Evolutionary conservation across 345 rosid genomes (phyloP).

Genomic region (Excoecaria agallocha): DNA sequence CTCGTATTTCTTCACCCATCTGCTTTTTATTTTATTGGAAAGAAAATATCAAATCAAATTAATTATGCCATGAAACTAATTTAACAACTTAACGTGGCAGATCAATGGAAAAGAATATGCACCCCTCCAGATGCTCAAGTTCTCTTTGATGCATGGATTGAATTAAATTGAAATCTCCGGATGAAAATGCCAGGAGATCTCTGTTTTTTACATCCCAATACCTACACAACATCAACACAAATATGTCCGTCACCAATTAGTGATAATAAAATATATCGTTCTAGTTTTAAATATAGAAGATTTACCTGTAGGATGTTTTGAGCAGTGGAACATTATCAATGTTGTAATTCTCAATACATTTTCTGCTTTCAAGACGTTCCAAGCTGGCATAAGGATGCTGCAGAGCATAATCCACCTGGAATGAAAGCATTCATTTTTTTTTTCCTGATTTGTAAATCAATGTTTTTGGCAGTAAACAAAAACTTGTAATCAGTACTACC

Average conservation of each 20-base stretch:
- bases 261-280: too few relatives aligned
- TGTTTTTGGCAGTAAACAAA: too few relatives aligned
- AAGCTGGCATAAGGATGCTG: slow-evolving; percentile 17
- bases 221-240: background rate
- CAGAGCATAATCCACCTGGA: slow-evolving; percentile 19
- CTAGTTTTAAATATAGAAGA: background rate
- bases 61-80: background rate
- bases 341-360: slow-evolving; percentile 6
- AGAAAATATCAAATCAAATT: too few relatives aligned
- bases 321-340: slow-evolving; percentile 4
- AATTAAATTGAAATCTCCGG: slow-evolving; percentile 16
- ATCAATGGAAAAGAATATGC: background rate
- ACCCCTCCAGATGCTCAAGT: slow-evolving; percentile 15
- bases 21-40: background rate
- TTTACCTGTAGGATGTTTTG: slow-evolving; percentile 18
- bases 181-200: slow-evolving; percentile 11
- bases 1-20: slow-evolving; percentile 19
- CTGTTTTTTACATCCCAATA: background rate
- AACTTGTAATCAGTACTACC: background rate
- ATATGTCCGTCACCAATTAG: rapidly evolving
- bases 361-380: slow-evolving; percentile 18
- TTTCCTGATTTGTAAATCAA: background rate
- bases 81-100: background rate
- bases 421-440: background rate
- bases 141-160: slow-evolving; percentile 18